Conservation (phyloP, 1,284 basidiomycete genomes). For the Cryptococcus maquisensis region DNA sequence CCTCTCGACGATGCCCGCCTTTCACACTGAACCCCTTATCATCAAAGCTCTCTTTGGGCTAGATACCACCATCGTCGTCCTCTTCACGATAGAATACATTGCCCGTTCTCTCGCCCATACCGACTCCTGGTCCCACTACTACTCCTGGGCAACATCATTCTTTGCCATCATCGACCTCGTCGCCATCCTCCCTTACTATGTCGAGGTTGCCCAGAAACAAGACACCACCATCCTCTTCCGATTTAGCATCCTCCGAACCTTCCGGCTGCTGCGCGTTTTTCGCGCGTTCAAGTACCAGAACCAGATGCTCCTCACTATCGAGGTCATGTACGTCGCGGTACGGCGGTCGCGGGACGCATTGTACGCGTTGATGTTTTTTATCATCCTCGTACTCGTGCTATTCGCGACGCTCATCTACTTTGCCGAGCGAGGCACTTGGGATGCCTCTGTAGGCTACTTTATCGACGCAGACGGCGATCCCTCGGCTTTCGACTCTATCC, state of each 20-base stretch:
- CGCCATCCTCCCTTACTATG: conserved; percentile 79
- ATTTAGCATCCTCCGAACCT: conserved; percentile 73
- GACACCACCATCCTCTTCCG: conserved; percentile 82
- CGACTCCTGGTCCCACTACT: conserved; percentile 46
- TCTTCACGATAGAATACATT: conserved; percentile 70
- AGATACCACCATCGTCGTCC: conserved; percentile 66
- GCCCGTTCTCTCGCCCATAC: conserved; percentile 47
- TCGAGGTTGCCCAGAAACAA: conserved; percentile 73
- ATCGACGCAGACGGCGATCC: conserved; percentile 74
- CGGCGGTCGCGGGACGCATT: conserved; percentile 78
- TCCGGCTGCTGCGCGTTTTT: conserved; percentile 78
- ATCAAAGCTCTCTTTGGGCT: conserved; percentile 75
- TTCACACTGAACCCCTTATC: conserved; percentile 60
- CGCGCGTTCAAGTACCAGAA: conserved; percentile 69
- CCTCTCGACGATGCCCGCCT: conserved; percentile 75
- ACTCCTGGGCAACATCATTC: conserved; percentile 56
- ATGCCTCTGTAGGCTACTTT: conserved; percentile 68
- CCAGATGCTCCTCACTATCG: conserved; percentile 71
- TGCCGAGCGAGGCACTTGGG: conserved; percentile 81
- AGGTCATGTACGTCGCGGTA: conserved; percentile 88
- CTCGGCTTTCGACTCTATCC: conserved; percentile 61
- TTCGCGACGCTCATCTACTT: conserved; percentile 86
- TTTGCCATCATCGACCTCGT: conserved; percentile 79
- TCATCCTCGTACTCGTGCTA: conserved; percentile 76
- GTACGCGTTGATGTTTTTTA: conserved; percentile 79